These are phyloP conservation scores for Micractinium conductrix DNA, from an alignment of 139 green algal genomes.

Conservation along the genomic window DNA sequence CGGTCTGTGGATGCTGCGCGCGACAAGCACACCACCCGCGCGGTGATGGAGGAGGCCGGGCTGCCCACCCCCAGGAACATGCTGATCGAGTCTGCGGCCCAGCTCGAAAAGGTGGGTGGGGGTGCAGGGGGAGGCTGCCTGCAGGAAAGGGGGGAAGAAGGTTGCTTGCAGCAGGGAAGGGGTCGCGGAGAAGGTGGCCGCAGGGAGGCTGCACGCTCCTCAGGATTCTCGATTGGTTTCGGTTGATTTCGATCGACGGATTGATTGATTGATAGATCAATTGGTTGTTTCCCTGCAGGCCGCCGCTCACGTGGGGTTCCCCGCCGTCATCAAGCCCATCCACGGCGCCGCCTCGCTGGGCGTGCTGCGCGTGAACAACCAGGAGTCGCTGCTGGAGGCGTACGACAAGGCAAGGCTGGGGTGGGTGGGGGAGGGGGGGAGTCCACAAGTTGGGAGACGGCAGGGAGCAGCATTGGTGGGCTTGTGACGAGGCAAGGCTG, in stretches of 20 bases:
- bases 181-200: too few species aligned
- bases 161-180: too few species aligned
- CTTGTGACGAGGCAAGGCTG: too few species aligned
- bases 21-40: slow-evolving; percentile 80
- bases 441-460: too few species aligned
- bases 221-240: too few species aligned
- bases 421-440: too few species aligned
- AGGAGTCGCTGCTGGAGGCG: slow-evolving; percentile 60
- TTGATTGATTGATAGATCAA: too few species aligned
- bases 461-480: too few species aligned
- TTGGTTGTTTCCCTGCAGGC: slow-evolving; percentile 10
- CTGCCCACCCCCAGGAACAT: slow-evolving; percentile 80
- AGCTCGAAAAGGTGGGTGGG: slow-evolving; percentile 57
- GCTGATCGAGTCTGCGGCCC: slow-evolving; percentile 52
- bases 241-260: too few species aligned
- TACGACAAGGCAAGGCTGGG: slow-evolving; percentile 28
- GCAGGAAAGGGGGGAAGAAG: too few species aligned
- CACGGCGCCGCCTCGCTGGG: slow-evolving; percentile 87
- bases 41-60: slow-evolving; percentile 65
- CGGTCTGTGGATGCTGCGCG: slow-evolving; percentile 82
- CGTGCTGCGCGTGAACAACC: slow-evolving; percentile 82
- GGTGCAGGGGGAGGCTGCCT: too few species aligned
- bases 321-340: slow-evolving; percentile 92
- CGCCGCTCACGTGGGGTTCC: slow-evolving; percentile 76
- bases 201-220: too few species aligned